A percentile compares a stretch with the other conserved stretches of the same genome.
phyloP scores from a whole-genome alignment of 2,329 filamentous ascomycete genomes.

The Reticulascus tulasneorum region DNA sequence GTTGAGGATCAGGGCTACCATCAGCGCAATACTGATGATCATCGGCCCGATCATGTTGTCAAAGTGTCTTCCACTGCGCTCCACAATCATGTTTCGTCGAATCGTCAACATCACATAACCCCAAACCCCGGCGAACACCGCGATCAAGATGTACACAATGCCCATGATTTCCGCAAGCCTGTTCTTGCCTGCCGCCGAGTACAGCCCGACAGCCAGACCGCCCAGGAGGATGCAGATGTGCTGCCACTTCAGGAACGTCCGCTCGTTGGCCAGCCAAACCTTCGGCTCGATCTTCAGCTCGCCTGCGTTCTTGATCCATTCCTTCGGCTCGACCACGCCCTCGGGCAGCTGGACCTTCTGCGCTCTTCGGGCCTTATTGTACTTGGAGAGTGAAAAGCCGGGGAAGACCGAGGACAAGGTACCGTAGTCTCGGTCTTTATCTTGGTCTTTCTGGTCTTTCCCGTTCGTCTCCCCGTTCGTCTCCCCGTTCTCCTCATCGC shows the following conservation, averaged over 20 bases:
- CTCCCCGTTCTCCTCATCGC: slow-evolving; percentile 31
- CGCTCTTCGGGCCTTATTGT: slow-evolving; percentile 56
- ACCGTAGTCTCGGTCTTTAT: slow-evolving; percentile 41
- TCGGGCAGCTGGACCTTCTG: slow-evolving; percentile 62
- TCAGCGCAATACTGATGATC: slow-evolving; percentile 74
- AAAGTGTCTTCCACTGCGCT: slow-evolving; percentile 87
- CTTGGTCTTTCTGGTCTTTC: slow-evolving; percentile 22
- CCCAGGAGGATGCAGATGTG: slow-evolving; percentile 88
- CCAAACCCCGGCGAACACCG: slow-evolving; percentile 80
- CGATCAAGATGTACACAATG: slow-evolving; percentile 77
- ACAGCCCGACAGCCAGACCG: slow-evolving; percentile 76
- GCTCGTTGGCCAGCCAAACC: slow-evolving; percentile 97
- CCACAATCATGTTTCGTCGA: slow-evolving; percentile 73
- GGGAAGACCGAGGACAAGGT: slow-evolving; percentile 72
- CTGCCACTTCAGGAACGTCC: slow-evolving; percentile 98
- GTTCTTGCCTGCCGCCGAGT: slow-evolving; percentile 81
- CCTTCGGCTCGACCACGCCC: slow-evolving; percentile 78
- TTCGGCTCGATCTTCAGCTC: slow-evolving; percentile 93
- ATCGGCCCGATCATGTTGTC: slow-evolving; percentile 84
- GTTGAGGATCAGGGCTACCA: slow-evolving; percentile 76
- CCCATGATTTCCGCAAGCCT: slow-evolving; percentile 73
- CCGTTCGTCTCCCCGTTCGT: slow-evolving; percentile 17
- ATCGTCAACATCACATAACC: slow-evolving; percentile 79
- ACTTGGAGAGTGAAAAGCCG: slow-evolving; percentile 76
- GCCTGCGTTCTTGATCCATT: slow-evolving; percentile 93